Conservation (phyloP, 176 grass and related monocot genomes). For the Tuctoria greenei region DNA sequence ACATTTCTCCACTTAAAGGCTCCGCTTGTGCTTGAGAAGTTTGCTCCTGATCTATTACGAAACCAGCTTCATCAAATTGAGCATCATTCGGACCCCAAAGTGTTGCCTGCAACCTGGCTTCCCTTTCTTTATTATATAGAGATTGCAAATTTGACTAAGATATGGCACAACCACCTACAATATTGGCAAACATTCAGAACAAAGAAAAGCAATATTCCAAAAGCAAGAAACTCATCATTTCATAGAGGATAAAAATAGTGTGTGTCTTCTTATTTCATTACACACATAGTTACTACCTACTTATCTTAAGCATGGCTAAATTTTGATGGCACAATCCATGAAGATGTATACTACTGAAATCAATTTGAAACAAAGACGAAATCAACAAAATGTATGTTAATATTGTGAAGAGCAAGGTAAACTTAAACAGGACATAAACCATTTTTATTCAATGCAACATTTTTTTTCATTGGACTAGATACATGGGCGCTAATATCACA, state of each 20-base stretch:
- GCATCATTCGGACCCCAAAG: slow-evolving; percentile 84
- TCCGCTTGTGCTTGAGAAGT: slow-evolving; percentile 48
- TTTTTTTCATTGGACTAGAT: not conserved
- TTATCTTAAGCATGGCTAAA: slow-evolving; percentile 8
- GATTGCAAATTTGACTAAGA: slow-evolving; percentile 87
- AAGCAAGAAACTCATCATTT: slow-evolving; percentile 4
- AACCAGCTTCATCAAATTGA: slow-evolving; percentile 65
- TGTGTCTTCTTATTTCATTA: not conserved
- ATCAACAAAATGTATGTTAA: not conserved
- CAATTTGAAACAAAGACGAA: not conserved
- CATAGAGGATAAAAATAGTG: not conserved
- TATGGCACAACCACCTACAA: slow-evolving; percentile 95
- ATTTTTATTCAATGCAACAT: not conserved
- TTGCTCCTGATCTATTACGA: slow-evolving; percentile 72
- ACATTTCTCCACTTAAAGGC: slow-evolving; percentile 40
- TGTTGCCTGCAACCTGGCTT: slow-evolving; percentile 95
- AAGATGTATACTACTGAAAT: slow-evolving; percentile 4
- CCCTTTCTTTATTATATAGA: slow-evolving; percentile 95
- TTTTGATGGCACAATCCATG: not conserved
- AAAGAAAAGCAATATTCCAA: slow-evolving; percentile 12
- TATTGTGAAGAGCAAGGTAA: not conserved
- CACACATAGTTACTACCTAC: not conserved
- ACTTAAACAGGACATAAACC: not conserved
- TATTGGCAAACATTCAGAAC: slow-evolving; percentile 12
- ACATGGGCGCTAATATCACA: not conserved